Base-by-base conservation (phyloP, 2,329 filamentous ascomycete genomes). In the Fusarium circinatum region DNA sequence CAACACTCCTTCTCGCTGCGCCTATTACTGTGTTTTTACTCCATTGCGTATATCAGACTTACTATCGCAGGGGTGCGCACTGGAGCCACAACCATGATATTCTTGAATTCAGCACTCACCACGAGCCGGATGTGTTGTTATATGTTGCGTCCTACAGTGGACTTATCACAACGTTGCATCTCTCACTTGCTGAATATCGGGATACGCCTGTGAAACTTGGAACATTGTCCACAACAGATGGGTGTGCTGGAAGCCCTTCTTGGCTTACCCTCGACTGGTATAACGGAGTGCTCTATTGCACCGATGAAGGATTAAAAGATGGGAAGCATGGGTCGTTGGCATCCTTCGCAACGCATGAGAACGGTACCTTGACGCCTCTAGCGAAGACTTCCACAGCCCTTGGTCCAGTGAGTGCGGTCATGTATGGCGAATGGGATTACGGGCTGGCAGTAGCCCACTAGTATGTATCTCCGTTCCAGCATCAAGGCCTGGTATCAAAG, bases 261-360 rank as follows among this genome's bases (percentile, higher is more conserved):
- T 93, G 90, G 90, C 82, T 92, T 64, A 88, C 88, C 26, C 83
- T 90, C 26, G 87, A 90, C 77, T 79, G 83, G 65, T 76, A 82
- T 51, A 84, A 85, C 68, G 82, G 83, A 28, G 79, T 85, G 18
- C 82, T 93, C 17, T 90, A 89, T 81, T 92, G 90, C 80, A 75
- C 89, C 49, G 87, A 93, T 73, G 91, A 93, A 83, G 88, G 86
- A 28, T 81, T 86, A 49, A 78, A 79, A 28, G 73, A 79, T 9
- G 78, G 81, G n/a, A 85, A 28, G 36, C 59, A 88, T 70, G 89
- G 88, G 57, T 84, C 85, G 4, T 79, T 92, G 65, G 79, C 80
- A 15, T 82, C 83, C 8, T 84, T 86, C 65, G 75, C 75, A 36
- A 82, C 83, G 24, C 80, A 76, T 32, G 47, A 68, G 8, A 79